Evolutionary conservation across 768 basidiomycete species (phyloP).

Genomic region (Naganishia antarctica): DNA sequence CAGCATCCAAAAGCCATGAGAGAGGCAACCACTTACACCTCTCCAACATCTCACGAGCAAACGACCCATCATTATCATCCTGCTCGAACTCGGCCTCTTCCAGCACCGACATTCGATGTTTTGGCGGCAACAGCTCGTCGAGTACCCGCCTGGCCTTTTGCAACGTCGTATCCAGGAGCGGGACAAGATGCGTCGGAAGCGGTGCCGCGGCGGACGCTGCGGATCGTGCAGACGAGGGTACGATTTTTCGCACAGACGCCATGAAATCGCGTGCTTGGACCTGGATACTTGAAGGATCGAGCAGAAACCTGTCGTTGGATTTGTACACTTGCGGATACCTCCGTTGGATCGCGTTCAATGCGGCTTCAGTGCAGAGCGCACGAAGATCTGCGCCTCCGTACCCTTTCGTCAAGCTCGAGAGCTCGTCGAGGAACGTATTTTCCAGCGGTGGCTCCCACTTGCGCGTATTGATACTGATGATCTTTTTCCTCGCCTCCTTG

Average conservation of each 20-base stretch:
- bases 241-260: conserved; percentile 90
- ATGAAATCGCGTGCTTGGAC: conserved; percentile 88
- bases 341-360: conserved; percentile 90
- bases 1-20: conserved; percentile 21
- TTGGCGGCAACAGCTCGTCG: conserved; percentile 68
- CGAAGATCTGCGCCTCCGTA: conserved; percentile 96
- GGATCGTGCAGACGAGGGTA: conserved; percentile 90
- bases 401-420: conserved; percentile 88
- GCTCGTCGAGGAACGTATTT: conserved; percentile 57
- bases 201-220: conserved; percentile 78
- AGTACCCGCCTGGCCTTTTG: conserved; percentile 69
- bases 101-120: conserved; percentile 74
- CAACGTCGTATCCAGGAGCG: conserved; percentile 66
- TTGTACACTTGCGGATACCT: conserved; percentile 97
- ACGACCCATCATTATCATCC: conserved; percentile 61
- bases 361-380: conserved; percentile 93
- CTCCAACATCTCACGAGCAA: conserved; percentile 81
- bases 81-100: conserved; percentile 96
- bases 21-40: conserved; percentile 60
- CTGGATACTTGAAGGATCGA: conserved; percentile 78
- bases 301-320: conserved; percentile 72
- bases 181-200: conserved; percentile 75
- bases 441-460: conserved; percentile 81
- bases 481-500: conserved; percentile 76
- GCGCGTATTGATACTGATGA: conserved; percentile 80